Evolutionary conservation across 352 stramenopile genomes (phyloP).

Genomic region (Nothophytophthora sp.): DNA sequence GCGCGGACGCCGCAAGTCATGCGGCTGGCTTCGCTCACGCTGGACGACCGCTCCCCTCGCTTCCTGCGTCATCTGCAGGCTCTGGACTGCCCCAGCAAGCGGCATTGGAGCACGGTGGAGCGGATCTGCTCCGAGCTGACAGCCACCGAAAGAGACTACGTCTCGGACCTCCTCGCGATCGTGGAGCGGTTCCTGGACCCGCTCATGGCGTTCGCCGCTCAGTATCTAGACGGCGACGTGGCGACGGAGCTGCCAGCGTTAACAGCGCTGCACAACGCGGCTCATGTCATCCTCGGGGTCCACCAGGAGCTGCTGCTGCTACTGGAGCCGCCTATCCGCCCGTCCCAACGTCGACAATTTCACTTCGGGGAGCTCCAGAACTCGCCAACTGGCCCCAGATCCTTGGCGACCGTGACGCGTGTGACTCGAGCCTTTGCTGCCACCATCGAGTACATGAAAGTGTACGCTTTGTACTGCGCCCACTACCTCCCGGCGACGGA

Average conservation of each 20-base stretch:
- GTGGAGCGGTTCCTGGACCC: slow-evolving; percentile 26
- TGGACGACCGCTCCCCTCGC: slow-evolving; percentile 22
- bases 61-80: slow-evolving; percentile 26
- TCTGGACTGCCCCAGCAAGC: slow-evolving; percentile 25
- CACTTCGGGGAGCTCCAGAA: slow-evolving; percentile 9
- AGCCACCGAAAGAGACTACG: slow-evolving; percentile 32
- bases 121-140: slow-evolving; percentile 32
- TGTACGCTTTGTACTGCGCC: slow-evolving; percentile 71
- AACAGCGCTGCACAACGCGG: slow-evolving; percentile 9
- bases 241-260: slow-evolving; percentile 20
- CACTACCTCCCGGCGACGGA: slow-evolving; percentile 48
- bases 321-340: slow-evolving; percentile 7
- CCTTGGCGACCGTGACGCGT: slow-evolving; percentile 23
- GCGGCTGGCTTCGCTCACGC: slow-evolving; percentile 17
- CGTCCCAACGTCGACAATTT: slow-evolving; percentile 15
- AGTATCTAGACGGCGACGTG: slow-evolving; percentile 1
- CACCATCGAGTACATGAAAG: slow-evolving; percentile 68
- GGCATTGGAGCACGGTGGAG: slow-evolving; percentile 27
- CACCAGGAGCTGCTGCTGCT: slow-evolving; percentile 25
- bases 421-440: slow-evolving; percentile 31
- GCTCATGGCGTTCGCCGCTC: slow-evolving; percentile 15
- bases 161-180: slow-evolving; percentile 19
- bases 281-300: slow-evolving; percentile 23
- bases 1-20: slow-evolving; percentile 15
- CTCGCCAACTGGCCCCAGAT: background rate